Percentiles rank a stretch among this genome's conserved stretches.
phyloP scores from a whole-genome alignment of 1,139 yeast species.

The Candida labiduridarum region DNA sequence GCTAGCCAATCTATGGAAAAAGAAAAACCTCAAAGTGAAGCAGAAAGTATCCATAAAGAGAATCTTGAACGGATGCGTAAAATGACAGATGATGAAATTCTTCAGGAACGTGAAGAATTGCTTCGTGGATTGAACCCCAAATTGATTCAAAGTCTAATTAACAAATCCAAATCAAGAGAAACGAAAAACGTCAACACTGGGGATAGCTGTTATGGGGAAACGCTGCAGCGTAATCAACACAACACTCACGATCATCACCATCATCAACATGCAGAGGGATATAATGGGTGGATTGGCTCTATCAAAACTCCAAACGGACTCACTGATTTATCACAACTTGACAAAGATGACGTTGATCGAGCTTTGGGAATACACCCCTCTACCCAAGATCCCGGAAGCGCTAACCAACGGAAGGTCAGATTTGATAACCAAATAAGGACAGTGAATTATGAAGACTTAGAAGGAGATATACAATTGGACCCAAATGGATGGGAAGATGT shows the following conservation, averaged over 20 bases:
- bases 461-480: conserved; percentile 28
- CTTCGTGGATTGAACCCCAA: conserved; percentile 68
- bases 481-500: conserved; percentile 49
- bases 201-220: too few relatives aligned
- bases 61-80: conserved; percentile 62
- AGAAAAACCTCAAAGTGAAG: conserved; percentile 38
- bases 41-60: conserved; percentile 76
- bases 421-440: conserved; percentile 35
- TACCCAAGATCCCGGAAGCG: conserved; percentile 7
- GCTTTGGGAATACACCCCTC: conserved; percentile 35
- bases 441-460: conserved; percentile 40
- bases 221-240: conserved; percentile 12
- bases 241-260: conserved; percentile 34
- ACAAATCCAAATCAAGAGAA: conserved; percentile 39
- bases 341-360: conserved; percentile 39
- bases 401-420: conserved; percentile 17
- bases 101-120: conserved; percentile 67
- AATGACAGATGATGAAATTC: conserved; percentile 71
- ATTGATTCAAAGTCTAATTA: conserved; percentile 58
- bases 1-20: conserved; percentile 2
- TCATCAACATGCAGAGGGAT: conserved; percentile 59
- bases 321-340: conserved; percentile 36
- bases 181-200: conserved; percentile 11
- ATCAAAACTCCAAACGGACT: conserved; percentile 41
- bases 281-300: conserved; percentile 77